Evolutionary conservation across 23 red algal species (phyloP).

Genomic region (Gracilariopsis chorda): DNA sequence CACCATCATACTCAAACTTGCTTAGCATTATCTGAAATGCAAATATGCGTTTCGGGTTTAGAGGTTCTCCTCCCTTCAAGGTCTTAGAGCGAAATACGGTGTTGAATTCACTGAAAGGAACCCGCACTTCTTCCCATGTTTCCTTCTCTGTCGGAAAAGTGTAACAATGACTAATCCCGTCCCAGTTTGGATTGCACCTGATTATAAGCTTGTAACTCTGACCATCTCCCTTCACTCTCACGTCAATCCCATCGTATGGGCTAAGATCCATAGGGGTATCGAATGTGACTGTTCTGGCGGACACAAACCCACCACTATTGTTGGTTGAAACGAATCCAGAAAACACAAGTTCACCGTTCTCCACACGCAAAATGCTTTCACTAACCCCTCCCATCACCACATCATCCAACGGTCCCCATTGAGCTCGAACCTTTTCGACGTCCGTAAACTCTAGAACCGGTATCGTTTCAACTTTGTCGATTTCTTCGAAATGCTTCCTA

Average conservation of each 20-base stretch:
- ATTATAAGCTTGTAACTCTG: conserved; percentile 98
- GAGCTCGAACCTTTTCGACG: not conserved
- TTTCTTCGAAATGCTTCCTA: not conserved
- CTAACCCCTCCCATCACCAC: conserved; percentile 99
- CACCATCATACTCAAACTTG: conserved; percentile 99
- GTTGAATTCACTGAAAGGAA: conserved; percentile 79
- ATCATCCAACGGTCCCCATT: conserved; percentile 93
- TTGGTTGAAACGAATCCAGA: conserved; percentile 58
- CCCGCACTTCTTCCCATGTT: conserved; percentile 63
- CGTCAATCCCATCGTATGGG: conserved; percentile 66
- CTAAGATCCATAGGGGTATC: conserved; percentile 58
- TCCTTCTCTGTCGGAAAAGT: conserved; percentile 75
- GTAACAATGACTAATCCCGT: conserved; percentile 77
- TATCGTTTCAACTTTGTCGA: conserved; percentile 2
- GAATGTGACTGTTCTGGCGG: conserved; percentile 76
- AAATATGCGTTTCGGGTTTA: conserved; percentile 57
- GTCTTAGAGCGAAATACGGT: conserved; percentile 93
- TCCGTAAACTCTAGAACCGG: conserved; percentile 51
- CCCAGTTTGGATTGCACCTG: conserved; percentile 90
- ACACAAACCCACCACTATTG: conserved; percentile 93
- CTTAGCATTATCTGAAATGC: conserved; percentile 98
- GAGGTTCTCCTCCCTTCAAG: not conserved
- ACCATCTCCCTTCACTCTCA: conserved; percentile 87
- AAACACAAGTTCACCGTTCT: conserved; percentile 48
- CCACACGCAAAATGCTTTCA: conserved; percentile 47